Base-by-base conservation (phyloP, 2,329 filamentous ascomycete species). In the Stemphylium lycopersici region DNA sequence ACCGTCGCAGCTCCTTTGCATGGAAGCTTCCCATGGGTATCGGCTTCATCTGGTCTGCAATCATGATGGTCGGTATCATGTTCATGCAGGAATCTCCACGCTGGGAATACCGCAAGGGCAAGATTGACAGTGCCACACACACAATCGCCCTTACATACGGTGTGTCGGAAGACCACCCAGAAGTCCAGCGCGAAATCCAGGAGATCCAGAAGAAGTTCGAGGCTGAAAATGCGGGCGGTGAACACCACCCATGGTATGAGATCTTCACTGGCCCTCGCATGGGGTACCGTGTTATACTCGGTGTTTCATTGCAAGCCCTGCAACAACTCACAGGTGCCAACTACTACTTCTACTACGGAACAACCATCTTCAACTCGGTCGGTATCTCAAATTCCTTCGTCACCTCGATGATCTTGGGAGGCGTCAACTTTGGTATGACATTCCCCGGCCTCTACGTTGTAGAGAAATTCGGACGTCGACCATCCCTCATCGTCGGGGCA, bases 271-370 rank as follows among this genome's bases (percentile, higher is more conserved):
- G 82, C 59, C 87, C 87, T 62, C 86, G 86, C 59, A 91, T 90
- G 81, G 62, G 83, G 5, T 86, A 89, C 71, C 82, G 87, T 22
- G 87, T 85, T 0, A 41, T 84, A 0, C 79, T 90, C 0, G 87
- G 87, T 34, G 82, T 89, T 32, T 69, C 78, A 3, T 80, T 90
- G 2, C 85, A 89, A 72, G 82, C 84, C 37, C 82, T 87, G 4
- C 87, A 90, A 71, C 87, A 90, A 67, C 77, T 90, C 2, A 89
- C 86, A 0, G 87, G 87, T 29, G 85, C 83, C 54, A 88, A 88
- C 75, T 88, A 85, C 74, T 87, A 86, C 77, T 88, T 88, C 72
- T 79, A 79, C 68, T 80, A 80, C 56, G 78, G 79, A 6, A 80
- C 78, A 1, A 78, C 76, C 0, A 78, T 81, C 47, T 81, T 81